These are phyloP conservation scores for Perilla frutescens DNA, from an alignment of 257 asterid species.

Conservation along the genomic window DNA sequence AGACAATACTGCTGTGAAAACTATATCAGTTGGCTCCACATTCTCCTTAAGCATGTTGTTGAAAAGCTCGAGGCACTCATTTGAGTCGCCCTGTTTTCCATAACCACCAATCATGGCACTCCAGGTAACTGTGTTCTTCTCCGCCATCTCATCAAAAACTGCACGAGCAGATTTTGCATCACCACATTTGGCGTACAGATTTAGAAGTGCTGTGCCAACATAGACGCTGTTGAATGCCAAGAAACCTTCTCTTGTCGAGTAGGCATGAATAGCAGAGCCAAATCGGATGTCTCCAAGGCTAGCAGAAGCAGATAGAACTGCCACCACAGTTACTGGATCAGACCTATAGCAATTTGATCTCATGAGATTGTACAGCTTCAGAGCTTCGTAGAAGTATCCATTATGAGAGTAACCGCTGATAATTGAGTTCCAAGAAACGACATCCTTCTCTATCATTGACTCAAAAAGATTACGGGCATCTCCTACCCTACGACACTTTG, in stretches of 20 bases:
- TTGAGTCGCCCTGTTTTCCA: slow-evolving; percentile 57
- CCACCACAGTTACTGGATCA: slow-evolving; percentile 56
- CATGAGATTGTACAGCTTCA: slow-evolving; percentile 51
- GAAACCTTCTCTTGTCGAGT: slow-evolving; percentile 48
- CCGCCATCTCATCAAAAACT: slow-evolving; percentile 54
- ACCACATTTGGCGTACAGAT: slow-evolving; percentile 65
- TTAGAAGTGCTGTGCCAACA: slow-evolving; percentile 63
- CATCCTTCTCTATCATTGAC: slow-evolving; percentile 46
- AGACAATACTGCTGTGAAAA: slow-evolving; percentile 57
- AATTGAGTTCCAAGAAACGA: slow-evolving; percentile 64
- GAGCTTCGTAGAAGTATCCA: slow-evolving; percentile 47
- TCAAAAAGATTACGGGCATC: slow-evolving; percentile 52
- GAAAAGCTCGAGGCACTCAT: slow-evolving; percentile 49
- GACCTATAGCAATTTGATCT: slow-evolving; percentile 45
- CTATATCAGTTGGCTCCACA: slow-evolving; percentile 54
- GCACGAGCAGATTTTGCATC: slow-evolving; percentile 54
- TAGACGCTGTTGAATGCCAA: slow-evolving; percentile 43
- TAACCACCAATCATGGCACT: slow-evolving; percentile 66
- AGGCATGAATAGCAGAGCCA: slow-evolving; percentile 62
- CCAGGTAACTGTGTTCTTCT: slow-evolving; percentile 60
- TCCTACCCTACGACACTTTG: slow-evolving; percentile 46
- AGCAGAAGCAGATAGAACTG: slow-evolving; percentile 62
- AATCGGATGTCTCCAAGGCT: slow-evolving; percentile 40
- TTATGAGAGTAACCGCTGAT: slow-evolving; percentile 51
- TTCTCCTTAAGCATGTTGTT: slow-evolving; percentile 50